A percentile compares a stretch with the other conserved stretches of the same genome.
phyloP scores from a whole-genome alignment of 768 basidiomycete species.

The Podaxis sp. region DNA sequence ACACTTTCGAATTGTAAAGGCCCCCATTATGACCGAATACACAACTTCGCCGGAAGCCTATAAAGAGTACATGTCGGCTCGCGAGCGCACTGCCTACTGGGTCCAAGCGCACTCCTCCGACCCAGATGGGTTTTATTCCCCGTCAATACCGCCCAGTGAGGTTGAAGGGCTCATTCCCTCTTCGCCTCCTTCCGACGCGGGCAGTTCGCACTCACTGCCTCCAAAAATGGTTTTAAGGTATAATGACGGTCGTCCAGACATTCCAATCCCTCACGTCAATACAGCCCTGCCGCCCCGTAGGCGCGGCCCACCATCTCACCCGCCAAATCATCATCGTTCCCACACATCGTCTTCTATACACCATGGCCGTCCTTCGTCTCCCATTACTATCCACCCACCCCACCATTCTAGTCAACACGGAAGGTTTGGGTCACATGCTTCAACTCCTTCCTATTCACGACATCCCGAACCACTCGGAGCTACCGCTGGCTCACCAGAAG shows the following conservation, averaged over 20 bases:
- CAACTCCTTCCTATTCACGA: slow-evolving; percentile 28
- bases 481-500: slow-evolving; percentile 41
- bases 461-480: slow-evolving; percentile 22
- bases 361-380: slow-evolving; percentile 1
- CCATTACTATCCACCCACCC: slow-evolving; percentile 21
- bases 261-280: slow-evolving; percentile 55
- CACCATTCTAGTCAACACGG: slow-evolving; percentile 30
- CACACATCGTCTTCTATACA: slow-evolving; percentile 29
- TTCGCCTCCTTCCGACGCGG: slow-evolving; percentile 47
- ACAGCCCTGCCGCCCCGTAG: slow-evolving; percentile 17
- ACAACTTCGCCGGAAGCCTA: slow-evolving; percentile 57
- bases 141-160: slow-evolving; percentile 55
- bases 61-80: slow-evolving; percentile 56
- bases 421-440: slow-evolving; percentile 34
- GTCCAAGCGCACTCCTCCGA: slow-evolving; percentile 43
- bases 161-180: slow-evolving; percentile 42
- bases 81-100: slow-evolving; percentile 67
- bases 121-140: slow-evolving; percentile 49
- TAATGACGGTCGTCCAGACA: slow-evolving; percentile 60
- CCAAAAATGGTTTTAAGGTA: slow-evolving; percentile 75
- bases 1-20: neutral
- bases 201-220: slow-evolving; percentile 54
- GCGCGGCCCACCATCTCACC: slow-evolving; percentile 19
- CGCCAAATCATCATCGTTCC: slow-evolving; percentile 9
- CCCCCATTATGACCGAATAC: slow-evolving; percentile 60